Base-by-base conservation (phyloP, 2,329 filamentous ascomycete genomes). In the Aquanectria penicillioides region DNA sequence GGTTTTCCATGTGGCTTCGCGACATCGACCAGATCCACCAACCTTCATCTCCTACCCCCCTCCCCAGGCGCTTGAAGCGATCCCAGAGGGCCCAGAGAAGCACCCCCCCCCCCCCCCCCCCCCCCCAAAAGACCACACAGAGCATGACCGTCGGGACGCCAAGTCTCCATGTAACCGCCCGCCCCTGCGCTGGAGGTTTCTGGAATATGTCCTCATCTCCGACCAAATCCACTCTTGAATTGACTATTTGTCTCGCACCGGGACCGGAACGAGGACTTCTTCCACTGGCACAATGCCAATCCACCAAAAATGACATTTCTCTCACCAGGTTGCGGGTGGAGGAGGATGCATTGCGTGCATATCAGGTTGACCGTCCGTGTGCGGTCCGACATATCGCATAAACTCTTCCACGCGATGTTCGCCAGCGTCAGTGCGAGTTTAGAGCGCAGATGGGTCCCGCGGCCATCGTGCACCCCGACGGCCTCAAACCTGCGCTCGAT, bases 401-500 rank as follows among this genome's bases (percentile, higher is more conserved):
- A 47, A 52, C 48, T 52, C 34, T 41, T 53, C 29, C 53, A 61
- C 40, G 53, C 43, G 43, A 43, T 34, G 37, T 36, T 57, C 33
- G 22, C 36, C 26, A 59, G 25, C 37, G 44, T 49, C 52, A 41
- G 29, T 43, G 33, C 43, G 22, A 31, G 36, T 34, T 43, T 22
- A 41, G 48, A 40, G 52, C 22, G 29, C 31, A 34, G 37, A 53
- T 52, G 40, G 53, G 53, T 50, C 57, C 53, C 53, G 34, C 41
- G 33, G 20, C 36, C 49, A 47, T 62, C 20, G 57, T 62, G 40
- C 47, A 64, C 40, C 34, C 53, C 47, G 44, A 44, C 54, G 59
- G 51, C 56, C 59, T 69, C 64, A 69, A 69, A 64, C 48, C 53
- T 69, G 65, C 67, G 67, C 67, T 69, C 48, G 47, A 67, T 69